Evolutionary conservation across 352 stramenopile species (phyloP).

Genomic region (Globisporangium cederbergense): DNA sequence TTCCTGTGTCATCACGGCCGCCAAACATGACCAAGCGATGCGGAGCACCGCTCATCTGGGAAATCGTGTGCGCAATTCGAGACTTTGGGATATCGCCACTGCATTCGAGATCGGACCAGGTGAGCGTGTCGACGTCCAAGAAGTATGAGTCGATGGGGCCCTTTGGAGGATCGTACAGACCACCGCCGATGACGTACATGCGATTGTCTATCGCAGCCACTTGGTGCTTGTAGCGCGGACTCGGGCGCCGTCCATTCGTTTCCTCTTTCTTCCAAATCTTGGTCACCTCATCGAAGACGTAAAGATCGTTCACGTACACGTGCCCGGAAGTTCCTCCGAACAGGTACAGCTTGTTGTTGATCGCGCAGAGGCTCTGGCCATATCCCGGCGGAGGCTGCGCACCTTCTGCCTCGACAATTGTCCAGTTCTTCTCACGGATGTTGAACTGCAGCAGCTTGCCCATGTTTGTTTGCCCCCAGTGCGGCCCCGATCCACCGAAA

Average conservation of each 20-base stretch:
- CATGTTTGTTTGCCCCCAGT: conserved; percentile 88
- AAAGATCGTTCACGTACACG: conserved; percentile 83
- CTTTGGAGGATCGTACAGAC: conserved; percentile 79
- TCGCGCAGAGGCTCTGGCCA: conserved; percentile 70
- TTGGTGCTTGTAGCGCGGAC: conserved; percentile 83
- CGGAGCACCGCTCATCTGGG: conserved; percentile 41
- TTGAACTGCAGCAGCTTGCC: conserved; percentile 79
- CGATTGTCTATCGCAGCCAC: conserved; percentile 57
- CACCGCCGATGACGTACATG: conserved; percentile 80
- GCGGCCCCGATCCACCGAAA: conserved; percentile 70
- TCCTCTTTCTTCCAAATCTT: conserved; percentile 73
- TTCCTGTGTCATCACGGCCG: conserved; percentile 66
- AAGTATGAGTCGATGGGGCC: conserved; percentile 77
- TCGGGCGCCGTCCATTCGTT: conserved; percentile 55
- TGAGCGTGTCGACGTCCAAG: conserved; percentile 69
- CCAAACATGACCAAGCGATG: conserved; percentile 76
- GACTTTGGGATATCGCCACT: conserved; percentile 63
- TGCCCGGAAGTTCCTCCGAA: conserved; percentile 80
- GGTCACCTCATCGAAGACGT: conserved; percentile 74
- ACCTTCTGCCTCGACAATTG: conserved; percentile 65
- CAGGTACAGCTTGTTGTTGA: conserved; percentile 79
- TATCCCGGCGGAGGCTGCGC: conserved; percentile 69
- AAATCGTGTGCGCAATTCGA: conserved; percentile 77
- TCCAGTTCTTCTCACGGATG: conserved; percentile 78
- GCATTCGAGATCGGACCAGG: conserved; percentile 60